Conservation (phyloP, 768 basidiomycete species). For the Suillus subluteus region DNA sequence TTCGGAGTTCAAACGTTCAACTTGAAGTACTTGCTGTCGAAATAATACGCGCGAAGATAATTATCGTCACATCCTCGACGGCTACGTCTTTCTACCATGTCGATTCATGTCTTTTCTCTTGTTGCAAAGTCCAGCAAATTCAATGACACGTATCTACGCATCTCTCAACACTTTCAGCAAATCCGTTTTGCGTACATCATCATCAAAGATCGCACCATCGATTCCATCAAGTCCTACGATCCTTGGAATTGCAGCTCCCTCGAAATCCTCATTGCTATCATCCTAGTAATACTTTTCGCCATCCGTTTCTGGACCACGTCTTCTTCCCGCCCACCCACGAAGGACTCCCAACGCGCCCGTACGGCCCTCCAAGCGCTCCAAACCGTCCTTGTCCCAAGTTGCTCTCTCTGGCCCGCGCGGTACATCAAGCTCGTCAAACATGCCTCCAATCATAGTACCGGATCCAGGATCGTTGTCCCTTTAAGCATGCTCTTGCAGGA, state of each 20-base stretch:
- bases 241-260: not conserved
- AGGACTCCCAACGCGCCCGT: slow-evolving; percentile 20
- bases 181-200: not conserved
- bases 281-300: not conserved
- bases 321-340: slow-evolving; percentile 11
- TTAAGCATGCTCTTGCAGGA: slow-evolving; percentile 40
- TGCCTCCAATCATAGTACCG: slow-evolving; percentile 11
- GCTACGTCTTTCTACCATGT: not conserved
- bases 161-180: not conserved
- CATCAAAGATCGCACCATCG: not conserved
- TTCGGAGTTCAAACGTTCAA: no score
- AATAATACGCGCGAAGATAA: no score
- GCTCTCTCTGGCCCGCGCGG: slow-evolving; percentile 46
- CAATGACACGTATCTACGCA: not conserved
- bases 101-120: not conserved
- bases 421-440: slow-evolving; percentile 37
- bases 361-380: slow-evolving; percentile 41
- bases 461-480: slow-evolving; percentile 35
- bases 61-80: no score
- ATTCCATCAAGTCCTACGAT: not conserved
- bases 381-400: slow-evolving; percentile 46
- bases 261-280: not conserved
- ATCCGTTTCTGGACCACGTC: not conserved
- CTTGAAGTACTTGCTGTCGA: no score
- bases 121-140: not conserved